phyloP scores from a whole-genome alignment of 2,329 filamentous ascomycete species.

The Paecilomyces sp. region DNA sequence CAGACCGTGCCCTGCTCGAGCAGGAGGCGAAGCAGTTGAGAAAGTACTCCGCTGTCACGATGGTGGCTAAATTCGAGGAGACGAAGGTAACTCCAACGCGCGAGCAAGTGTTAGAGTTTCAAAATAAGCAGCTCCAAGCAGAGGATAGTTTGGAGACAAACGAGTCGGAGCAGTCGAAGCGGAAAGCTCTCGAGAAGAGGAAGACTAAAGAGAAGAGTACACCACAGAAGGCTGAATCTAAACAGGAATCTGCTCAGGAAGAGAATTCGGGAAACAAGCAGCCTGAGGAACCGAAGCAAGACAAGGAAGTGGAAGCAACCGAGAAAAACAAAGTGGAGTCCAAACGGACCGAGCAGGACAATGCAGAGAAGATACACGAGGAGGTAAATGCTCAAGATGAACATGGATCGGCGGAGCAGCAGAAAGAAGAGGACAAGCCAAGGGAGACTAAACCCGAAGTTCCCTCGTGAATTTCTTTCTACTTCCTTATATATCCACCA shows the following conservation, averaged over 20 bases:
- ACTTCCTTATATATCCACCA: neutral
- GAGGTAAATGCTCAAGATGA: neutral
- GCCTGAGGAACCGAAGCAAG: slow-evolving; percentile 10
- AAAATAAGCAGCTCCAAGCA: neutral
- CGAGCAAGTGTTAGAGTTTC: slow-evolving; percentile 14
- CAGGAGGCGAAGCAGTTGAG: slow-evolving; percentile 19
- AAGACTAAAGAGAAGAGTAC: neutral
- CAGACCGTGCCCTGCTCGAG: slow-evolving; percentile 14
- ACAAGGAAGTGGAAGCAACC: neutral
- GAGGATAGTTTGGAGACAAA: neutral
- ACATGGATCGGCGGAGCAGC: neutral
- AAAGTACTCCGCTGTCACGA: slow-evolving; percentile 20
- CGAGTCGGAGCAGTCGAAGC: slow-evolving; percentile 4
- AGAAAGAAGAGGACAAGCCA: neutral
- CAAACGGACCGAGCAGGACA: neutral
- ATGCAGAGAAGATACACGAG: neutral
- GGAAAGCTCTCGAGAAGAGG: slow-evolving; percentile 1
- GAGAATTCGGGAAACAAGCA: neutral
- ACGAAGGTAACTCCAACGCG: slow-evolving; percentile 14
- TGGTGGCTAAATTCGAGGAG: slow-evolving; percentile 9
- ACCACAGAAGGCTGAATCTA: neutral
- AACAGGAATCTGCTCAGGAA: neutral
- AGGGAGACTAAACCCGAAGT: neutral
- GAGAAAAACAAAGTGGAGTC: neutral
- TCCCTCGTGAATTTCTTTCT: neutral